These are phyloP conservation scores for Akanthomyces muscarius DNA, from an alignment of 2,329 filamentous ascomycete genomes.

Conservation along the genomic window DNA sequence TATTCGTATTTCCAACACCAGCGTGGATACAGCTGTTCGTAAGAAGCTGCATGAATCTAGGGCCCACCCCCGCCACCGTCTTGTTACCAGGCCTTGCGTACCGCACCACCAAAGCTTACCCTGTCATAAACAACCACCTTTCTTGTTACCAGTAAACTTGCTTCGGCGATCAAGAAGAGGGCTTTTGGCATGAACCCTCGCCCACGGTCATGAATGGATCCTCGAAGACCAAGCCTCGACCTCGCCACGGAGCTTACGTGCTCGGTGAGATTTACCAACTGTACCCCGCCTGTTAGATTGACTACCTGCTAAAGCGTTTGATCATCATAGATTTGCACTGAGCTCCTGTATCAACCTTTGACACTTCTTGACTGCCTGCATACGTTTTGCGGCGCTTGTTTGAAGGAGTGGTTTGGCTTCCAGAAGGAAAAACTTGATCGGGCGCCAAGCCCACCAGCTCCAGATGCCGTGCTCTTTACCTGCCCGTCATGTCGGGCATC, in stretches of 20 bases:
- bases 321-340: constrained; percentile 81
- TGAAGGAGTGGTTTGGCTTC: constrained; percentile 93
- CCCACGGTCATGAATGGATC: constrained; percentile 42
- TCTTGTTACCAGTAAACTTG: background rate
- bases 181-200: background rate
- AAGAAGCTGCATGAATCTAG: background rate
- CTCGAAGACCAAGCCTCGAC: constrained; percentile 55
- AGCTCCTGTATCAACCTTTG: constrained; percentile 85
- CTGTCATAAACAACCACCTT: background rate
- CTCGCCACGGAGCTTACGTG: constrained; percentile 93
- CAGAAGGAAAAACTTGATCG: constrained; percentile 61
- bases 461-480: constrained; percentile 60
- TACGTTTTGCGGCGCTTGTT: constrained; percentile 91
- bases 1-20: background rate
- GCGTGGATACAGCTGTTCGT: constrained; percentile 8
- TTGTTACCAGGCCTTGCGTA: background rate
- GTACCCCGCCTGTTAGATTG: constrained; percentile 13
- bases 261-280: constrained; percentile 62
- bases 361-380: constrained; percentile 91
- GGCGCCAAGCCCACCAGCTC: constrained; percentile 45
- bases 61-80: constrained; percentile 14
- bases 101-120: background rate
- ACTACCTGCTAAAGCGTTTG: background rate
- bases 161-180: background rate
- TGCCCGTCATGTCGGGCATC: constrained; percentile 88